Conservation (phyloP, 1,139 yeast species). For the Nematodospora anomalae region DNA sequence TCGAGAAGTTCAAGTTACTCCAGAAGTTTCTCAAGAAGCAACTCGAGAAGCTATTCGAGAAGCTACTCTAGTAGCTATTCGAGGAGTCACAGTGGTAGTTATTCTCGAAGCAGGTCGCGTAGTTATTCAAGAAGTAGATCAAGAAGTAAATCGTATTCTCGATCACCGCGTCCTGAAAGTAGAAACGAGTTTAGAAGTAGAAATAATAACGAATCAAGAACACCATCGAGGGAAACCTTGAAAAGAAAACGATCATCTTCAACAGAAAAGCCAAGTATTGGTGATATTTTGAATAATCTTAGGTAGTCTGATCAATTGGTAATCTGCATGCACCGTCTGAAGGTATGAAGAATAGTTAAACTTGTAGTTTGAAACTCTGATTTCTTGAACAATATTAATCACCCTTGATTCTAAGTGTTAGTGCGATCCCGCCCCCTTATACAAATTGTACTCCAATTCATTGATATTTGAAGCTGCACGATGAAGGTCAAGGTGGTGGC, state of each 20-base stretch:
- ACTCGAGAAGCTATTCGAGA: slow-evolving; percentile 18
- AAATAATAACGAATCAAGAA: slow-evolving; percentile 11
- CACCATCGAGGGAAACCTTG: slow-evolving; percentile 13
- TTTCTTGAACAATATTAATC: too few relatives aligned
- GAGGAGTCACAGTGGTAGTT: slow-evolving; percentile 14
- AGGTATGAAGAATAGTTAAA: too few relatives aligned
- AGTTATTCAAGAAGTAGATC: slow-evolving; percentile 19
- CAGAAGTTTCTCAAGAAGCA: slow-evolving; percentile 14
- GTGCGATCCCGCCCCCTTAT: too few relatives aligned
- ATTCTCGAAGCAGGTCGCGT: slow-evolving; percentile 18
- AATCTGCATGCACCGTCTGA: too few relatives aligned
- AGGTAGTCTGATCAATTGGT: slow-evolving; percentile 1
- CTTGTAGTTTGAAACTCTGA: too few relatives aligned
- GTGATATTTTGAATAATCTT: slow-evolving; percentile 3
- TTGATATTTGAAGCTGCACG: too few relatives aligned
- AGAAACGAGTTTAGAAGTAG: slow-evolving; percentile 7
- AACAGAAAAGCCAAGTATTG: slow-evolving; percentile 2
- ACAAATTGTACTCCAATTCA: too few relatives aligned
- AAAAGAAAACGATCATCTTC: slow-evolving; percentile 11
- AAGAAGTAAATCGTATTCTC: slow-evolving; percentile 8
- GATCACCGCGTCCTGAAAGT: too few relatives aligned
- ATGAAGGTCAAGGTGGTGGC: too few relatives aligned
- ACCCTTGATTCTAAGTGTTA: background rate
- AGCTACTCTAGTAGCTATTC: slow-evolving; percentile 12
- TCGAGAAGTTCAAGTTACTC: slow-evolving; percentile 16